Evolutionary conservation across 169 alveolate genomes (phyloP), one percentile per base, ranked within the genome.

Genomic region (Condylostoma magnum): DNA sequence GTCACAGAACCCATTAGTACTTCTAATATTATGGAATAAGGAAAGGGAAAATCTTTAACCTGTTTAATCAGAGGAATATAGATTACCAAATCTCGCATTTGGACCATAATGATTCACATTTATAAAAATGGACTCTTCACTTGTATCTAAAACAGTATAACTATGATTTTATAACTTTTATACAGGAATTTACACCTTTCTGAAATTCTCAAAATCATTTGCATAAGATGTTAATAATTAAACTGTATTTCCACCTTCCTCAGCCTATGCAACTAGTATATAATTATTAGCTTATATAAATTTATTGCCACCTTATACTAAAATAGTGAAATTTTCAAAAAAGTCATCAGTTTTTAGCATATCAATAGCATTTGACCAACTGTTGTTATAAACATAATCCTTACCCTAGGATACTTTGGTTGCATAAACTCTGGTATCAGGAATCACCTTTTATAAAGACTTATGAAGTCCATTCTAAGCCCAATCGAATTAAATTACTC

Each of bases 401-500:
- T 43, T 68, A 22, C 75, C 88, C 12, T 48, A 58, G 20, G 79
- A 85, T 28, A 69, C 82, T 37, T 56, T 56, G 31, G 85, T 68
- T 5, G 77, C 38, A 28, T 55, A 69, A 44, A 85, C 75, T 70
- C 91, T 74, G 52, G 58, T 58, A 44, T 60, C 51, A 27, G 87
- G 87, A 20, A 69, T 33, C 10, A 44, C 25, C 2, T 66, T 41
- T 4, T 65, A 37, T 22, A 50, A 22, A 18, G 56, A 44, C 31
- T 36, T 34, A 20, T 69, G 79, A 12, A 41, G 27, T 20, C 34
- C 36, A 41, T 67, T 54, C 60, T 25, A 27, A 15, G 51, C 75
- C 93, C 93, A 86, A 6, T 75, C 65, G 69, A 77, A 87, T 74
- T 87, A 79, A 37, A 76, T 76, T 2, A 87, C 85, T 47, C 80